Base-by-base conservation (phyloP, 148 eudicot genomes). In the Arbutus unedo region DNA sequence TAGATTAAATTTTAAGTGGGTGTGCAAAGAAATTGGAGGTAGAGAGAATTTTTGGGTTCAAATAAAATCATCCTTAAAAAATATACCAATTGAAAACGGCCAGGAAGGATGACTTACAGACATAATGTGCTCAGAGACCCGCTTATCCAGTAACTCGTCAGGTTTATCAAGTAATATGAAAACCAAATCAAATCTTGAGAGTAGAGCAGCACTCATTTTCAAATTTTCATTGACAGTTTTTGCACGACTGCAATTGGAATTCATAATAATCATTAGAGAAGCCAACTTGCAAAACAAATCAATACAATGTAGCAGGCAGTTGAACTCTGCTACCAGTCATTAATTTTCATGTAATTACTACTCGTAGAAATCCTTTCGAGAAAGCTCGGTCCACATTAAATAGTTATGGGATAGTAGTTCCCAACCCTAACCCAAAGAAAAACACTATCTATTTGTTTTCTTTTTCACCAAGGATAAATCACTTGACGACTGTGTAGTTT, bases 151-250 rank as follows among this genome's bases (percentile, higher is more conserved):
- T 77, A 88, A 81, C 81, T 94, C 99, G 83, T 96, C 96, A 83
- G 96, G 99, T 87, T 87, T 92, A 90, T 96, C 99, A 73, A 96
- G 96, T 84, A 96, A 87, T 87, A 94, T 94, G 89, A 96, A 96
- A 79, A 94, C 97, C 91, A 96, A 85, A 91, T 96, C 99, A 89
- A 96, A 96, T 68, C 99, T 88, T 82, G 99, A 96, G 85, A 96
- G 94, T 31, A 96, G 91, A 83, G 99, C 91, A 82, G 92, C 93
- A 84, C 89, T 94, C 95, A 96, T 96, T 93, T 94, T 96, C 88
- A 96, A 87, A 84, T 96, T 96, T 83, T 96, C 99, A 81, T 96
- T 96, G 80, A 96, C 99, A 23, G 99, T 96, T 90, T 96, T 96
- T 66, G 98, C 98, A 44, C 99, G 99, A 88, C 98, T 96, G 98